phyloP scores from a whole-genome alignment of 257 asterid species.

The Knoxia roxburghii region DNA sequence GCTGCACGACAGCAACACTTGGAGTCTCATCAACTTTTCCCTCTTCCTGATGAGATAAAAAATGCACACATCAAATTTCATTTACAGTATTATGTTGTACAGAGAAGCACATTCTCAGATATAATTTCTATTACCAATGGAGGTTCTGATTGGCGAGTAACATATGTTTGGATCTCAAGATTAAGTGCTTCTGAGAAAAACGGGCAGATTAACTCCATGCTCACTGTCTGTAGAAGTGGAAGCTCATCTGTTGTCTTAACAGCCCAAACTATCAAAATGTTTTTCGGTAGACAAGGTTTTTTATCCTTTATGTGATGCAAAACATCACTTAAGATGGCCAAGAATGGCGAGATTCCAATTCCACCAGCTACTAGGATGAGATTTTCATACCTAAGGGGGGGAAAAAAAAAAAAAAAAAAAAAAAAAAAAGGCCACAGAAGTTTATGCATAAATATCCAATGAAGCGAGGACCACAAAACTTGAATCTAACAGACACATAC shows the following conservation, averaged over 20 bases:
- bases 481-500: not conserved
- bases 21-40: constrained; percentile 39
- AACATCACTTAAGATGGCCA: constrained; percentile 75
- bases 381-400: constrained; percentile 63
- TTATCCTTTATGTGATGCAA: constrained; percentile 54
- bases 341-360: constrained; percentile 81
- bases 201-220: constrained; percentile 53
- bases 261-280: constrained; percentile 73
- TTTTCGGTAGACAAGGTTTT: constrained; percentile 54
- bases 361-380: constrained; percentile 90
- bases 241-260: constrained; percentile 64
- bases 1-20: constrained; percentile 24
- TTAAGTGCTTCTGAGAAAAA: constrained; percentile 43
- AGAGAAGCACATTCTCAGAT: too few relatives aligned
- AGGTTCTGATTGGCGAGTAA: constrained; percentile 77
- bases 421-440: constrained; percentile 3
- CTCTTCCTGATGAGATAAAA: constrained; percentile 54
- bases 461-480: not conserved
- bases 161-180: constrained; percentile 71
- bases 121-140: constrained; percentile 41
- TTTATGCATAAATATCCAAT: not conserved
- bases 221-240: constrained; percentile 68
- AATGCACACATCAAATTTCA: not conserved
- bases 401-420: constrained; percentile 3
- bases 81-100: not conserved